A percentile compares a stretch with the other conserved stretches of the same genome.
These are phyloP conservation scores for Xerocomellus amylosporus DNA, from an alignment of 768 basidiomycete species.

Conservation along the genomic window DNA sequence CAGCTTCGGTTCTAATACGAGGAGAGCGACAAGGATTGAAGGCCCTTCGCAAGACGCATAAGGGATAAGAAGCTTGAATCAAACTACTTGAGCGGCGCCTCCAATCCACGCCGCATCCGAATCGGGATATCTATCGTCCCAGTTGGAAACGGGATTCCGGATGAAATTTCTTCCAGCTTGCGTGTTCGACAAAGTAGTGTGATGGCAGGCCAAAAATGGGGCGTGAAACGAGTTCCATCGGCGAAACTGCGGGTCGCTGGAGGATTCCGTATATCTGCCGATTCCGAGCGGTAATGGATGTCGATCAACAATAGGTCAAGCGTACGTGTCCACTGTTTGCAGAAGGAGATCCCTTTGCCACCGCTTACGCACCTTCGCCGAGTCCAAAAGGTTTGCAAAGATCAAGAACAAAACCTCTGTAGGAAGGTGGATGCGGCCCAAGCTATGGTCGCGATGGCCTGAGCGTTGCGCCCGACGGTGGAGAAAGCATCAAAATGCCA, in stretches of 20 bases:
- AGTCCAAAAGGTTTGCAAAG: background rate
- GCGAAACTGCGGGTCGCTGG: background rate
- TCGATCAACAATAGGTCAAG: background rate
- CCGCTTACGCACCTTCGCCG: background rate
- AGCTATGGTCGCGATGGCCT: background rate
- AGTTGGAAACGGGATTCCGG: background rate
- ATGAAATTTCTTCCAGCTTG: background rate
- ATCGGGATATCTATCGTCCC: background rate
- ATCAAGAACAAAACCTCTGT: background rate
- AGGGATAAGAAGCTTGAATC: background rate
- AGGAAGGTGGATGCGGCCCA: background rate
- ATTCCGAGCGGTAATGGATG: background rate
- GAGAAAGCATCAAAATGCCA: background rate
- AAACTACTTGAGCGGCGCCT: background rate
- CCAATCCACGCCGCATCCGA: background rate
- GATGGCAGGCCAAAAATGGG: too few relatives aligned
- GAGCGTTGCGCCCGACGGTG: background rate
- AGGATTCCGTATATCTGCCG: background rate
- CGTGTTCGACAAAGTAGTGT: background rate
- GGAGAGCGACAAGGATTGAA: background rate
- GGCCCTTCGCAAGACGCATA: background rate
- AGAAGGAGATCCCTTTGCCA: conserved; percentile 3
- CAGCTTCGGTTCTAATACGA: too few relatives aligned
- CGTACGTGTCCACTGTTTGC: background rate
- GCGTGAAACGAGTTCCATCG: too few relatives aligned